These are phyloP conservation scores for Eutrema heterophyllum DNA, from an alignment of 345 rosid genomes.

Conservation along the genomic window DNA sequence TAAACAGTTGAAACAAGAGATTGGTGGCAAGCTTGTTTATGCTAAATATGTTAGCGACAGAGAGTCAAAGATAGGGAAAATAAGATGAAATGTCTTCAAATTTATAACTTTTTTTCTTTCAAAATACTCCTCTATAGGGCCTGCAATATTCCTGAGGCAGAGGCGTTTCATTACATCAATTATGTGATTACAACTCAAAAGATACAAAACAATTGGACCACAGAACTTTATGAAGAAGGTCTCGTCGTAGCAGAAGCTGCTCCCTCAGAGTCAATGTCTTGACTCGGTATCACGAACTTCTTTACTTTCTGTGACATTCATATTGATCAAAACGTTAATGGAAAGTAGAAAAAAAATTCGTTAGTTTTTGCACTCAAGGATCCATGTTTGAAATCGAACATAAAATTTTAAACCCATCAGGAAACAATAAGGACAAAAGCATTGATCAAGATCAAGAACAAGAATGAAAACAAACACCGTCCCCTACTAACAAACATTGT, in stretches of 20 bases:
- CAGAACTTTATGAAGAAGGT: slow-evolving; percentile 31
- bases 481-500: neutral
- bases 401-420: neutral
- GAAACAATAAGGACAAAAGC: neutral
- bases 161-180: neutral
- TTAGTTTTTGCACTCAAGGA: neutral
- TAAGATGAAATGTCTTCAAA: neutral
- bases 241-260: slow-evolving; percentile 37
- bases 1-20: neutral
- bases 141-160: neutral
- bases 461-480: neutral
- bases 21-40: neutral
- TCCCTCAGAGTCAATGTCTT: slow-evolving; percentile 28
- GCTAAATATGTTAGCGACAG: neutral
- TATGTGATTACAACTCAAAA: neutral
- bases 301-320: slow-evolving; percentile 52
- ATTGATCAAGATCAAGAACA: neutral
- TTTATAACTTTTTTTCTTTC: neutral
- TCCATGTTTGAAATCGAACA: neutral
- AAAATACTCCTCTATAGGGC: neutral
- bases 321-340: neutral
- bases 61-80: neutral
- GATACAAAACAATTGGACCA: neutral
- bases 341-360: neutral
- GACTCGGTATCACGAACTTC: slow-evolving; percentile 53